Percentiles rank a stretch among this genome's conserved stretches.
Conservation (phyloP, 2,329 filamentous ascomycete genomes). For the Botrytis fabae region DNA sequence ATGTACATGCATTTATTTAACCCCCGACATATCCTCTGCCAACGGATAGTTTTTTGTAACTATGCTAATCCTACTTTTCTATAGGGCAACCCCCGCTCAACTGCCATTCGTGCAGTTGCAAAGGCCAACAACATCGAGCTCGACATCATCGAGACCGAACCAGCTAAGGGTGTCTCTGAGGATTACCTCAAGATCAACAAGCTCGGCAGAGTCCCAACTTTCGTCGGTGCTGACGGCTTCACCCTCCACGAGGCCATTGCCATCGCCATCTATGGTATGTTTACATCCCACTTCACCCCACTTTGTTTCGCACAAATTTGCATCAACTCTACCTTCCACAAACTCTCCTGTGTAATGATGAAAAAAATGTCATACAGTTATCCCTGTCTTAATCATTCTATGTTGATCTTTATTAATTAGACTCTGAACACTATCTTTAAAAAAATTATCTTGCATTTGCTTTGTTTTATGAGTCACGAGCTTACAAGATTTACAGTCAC, state of each 20-base stretch:
- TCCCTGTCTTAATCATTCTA: slow-evolving; percentile 90
- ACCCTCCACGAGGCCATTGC: slow-evolving; percentile 86
- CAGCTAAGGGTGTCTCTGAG: slow-evolving; percentile 60
- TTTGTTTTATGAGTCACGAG: slow-evolving; percentile 25
- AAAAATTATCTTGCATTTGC: slow-evolving; percentile 23
- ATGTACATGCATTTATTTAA: slow-evolving; percentile 38
- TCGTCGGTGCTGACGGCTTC: slow-evolving; percentile 90
- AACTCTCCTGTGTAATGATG: slow-evolving; percentile 38
- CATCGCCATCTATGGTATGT: slow-evolving; percentile 97
- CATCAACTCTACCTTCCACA: slow-evolving; percentile 19
- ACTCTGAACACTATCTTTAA: slow-evolving; percentile 64
- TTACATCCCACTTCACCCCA: slow-evolving; percentile 15
- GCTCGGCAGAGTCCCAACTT: slow-evolving; percentile 89
- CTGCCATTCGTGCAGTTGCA: slow-evolving; percentile 85
- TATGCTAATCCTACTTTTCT: slow-evolving; percentile 30
- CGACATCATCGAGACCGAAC: slow-evolving; percentile 74
- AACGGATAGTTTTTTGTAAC: background rate
- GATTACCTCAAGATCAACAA: slow-evolving; percentile 86
- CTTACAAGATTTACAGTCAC: slow-evolving; percentile 64
- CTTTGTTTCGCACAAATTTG: slow-evolving; percentile 20
- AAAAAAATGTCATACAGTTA: slow-evolving; percentile 78
- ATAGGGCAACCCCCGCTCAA: slow-evolving; percentile 87
- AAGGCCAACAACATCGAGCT: slow-evolving; percentile 97
- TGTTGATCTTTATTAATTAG: slow-evolving; percentile 81
- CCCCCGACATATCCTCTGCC: background rate